phyloP scores from a whole-genome alignment of 208 protist species.

The Acanthamoeba castellanii region DNA sequence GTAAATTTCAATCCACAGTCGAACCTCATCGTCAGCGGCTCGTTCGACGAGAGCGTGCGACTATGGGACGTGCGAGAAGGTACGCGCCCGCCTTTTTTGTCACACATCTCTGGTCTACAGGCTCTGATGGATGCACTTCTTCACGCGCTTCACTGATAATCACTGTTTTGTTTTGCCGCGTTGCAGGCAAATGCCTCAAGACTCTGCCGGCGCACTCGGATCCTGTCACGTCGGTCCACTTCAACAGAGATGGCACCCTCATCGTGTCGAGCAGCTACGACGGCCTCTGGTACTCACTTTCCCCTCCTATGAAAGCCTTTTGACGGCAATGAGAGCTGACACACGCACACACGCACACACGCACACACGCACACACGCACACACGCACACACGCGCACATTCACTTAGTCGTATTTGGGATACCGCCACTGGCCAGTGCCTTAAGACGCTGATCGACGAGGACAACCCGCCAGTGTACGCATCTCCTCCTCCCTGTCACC shows the following conservation, averaged over 20 bases:
- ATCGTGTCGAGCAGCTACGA: conserved; percentile 89
- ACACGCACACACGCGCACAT: too few relatives aligned
- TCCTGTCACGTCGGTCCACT: conserved; percentile 91
- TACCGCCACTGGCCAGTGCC: conserved; percentile 88
- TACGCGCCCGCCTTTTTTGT: conserved; percentile 9
- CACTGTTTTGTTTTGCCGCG: background rate
- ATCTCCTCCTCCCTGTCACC: too few relatives aligned
- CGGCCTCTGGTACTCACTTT: conserved; percentile 85
- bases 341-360: too few relatives aligned
- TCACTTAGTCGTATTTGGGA: conserved; percentile 91
- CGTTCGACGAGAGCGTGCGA: conserved; percentile 91
- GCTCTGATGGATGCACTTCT: background rate
- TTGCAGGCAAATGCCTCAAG: conserved; percentile 85
- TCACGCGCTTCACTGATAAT: background rate
- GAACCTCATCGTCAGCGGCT: conserved; percentile 91
- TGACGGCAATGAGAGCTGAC: background rate
- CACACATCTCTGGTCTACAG: background rate
- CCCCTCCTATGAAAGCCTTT: background rate
- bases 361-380: background rate
- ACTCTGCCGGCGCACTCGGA: conserved; percentile 91
- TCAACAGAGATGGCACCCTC: conserved; percentile 91
- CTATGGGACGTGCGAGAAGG: conserved; percentile 89
- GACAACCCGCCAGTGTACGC: conserved; percentile 84
- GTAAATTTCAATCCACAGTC: conserved; percentile 90
- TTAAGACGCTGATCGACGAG: conserved; percentile 91